A percentile compares a stretch with the other conserved stretches of the same genome.
These are phyloP conservation scores for Hemisphaericaspora lyxosophila DNA, from an alignment of 1,139 yeast species.

Conservation along the genomic window DNA sequence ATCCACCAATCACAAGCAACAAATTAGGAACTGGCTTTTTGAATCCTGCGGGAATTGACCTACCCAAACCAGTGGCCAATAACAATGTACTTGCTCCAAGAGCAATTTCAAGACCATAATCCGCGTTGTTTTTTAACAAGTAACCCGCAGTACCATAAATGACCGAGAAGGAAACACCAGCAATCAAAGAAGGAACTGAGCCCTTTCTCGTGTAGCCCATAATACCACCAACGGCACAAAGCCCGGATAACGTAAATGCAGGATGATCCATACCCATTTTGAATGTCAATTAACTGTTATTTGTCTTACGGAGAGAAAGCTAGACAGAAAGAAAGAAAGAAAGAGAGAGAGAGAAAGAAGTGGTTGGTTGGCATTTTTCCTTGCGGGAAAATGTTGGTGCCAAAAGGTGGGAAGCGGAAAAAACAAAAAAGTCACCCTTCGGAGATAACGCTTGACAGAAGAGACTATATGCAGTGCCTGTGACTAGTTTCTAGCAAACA, in stretches of 20 bases:
- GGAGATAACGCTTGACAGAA: too few relatives aligned
- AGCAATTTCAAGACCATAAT: slow-evolving; percentile 81
- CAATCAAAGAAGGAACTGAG: slow-evolving; percentile 77
- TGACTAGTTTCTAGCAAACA: too few relatives aligned
- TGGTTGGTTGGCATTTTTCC: too few relatives aligned
- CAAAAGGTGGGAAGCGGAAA: too few relatives aligned
- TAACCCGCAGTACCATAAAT: slow-evolving; percentile 79
- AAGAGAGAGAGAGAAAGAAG: too few relatives aligned
- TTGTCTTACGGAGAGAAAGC: not conserved
- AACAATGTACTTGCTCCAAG: slow-evolving; percentile 67
- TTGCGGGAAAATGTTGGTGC: too few relatives aligned
- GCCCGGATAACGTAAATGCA: slow-evolving; percentile 71
- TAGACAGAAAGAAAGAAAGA: too few relatives aligned
- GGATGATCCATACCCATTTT: slow-evolving; percentile 64
- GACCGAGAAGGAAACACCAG: slow-evolving; percentile 70
- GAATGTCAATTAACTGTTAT: not conserved
- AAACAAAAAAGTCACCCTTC: too few relatives aligned
- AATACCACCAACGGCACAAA: slow-evolving; percentile 71
- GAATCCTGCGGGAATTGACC: slow-evolving; percentile 60
- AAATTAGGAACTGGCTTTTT: slow-evolving; percentile 75
- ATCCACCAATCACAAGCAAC: slow-evolving; percentile 62
- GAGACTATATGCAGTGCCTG: too few relatives aligned
- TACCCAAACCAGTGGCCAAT: slow-evolving; percentile 65
- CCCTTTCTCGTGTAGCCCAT: slow-evolving; percentile 72
- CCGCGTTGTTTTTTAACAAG: slow-evolving; percentile 67